Evolutionary conservation across 116 monocot genomes (phyloP).

Genomic region (Phalaenopsis hybrid): DNA sequence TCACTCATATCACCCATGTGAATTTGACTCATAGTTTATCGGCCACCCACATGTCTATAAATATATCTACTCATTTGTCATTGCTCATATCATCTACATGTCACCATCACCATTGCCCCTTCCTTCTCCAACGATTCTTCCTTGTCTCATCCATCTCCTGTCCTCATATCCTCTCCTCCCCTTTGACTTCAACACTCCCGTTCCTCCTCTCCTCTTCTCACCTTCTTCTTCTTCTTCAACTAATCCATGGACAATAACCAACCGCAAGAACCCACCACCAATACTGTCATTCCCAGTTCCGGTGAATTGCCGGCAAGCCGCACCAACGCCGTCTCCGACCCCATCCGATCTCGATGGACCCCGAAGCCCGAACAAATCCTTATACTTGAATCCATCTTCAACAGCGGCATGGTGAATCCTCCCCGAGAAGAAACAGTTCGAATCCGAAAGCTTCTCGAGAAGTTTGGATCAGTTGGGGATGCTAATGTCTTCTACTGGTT

Average conservation of each 20-base stretch:
- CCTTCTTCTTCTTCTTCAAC: background rate
- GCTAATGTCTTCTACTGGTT: slow-evolving; percentile 99
- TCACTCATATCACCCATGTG: no score
- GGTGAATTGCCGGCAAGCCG: background rate
- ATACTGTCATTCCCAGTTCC: background rate
- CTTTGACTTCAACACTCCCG: background rate
- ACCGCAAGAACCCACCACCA: background rate
- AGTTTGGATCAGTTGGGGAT: slow-evolving; percentile 82
- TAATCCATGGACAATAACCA: background rate
- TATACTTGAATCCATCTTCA: slow-evolving; percentile 96
- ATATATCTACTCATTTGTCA: background rate
- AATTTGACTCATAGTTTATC: no score
- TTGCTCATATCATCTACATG: background rate
- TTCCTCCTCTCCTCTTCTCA: background rate
- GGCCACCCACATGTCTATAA: background rate
- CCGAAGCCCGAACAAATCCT: slow-evolving; percentile 97
- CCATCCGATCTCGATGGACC: slow-evolving; percentile 80
- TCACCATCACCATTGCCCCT: background rate
- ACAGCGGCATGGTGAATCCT: slow-evolving; percentile 97
- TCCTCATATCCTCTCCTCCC: background rate
- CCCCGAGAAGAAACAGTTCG: slow-evolving; percentile 82
- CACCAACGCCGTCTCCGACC: slow-evolving; percentile 28
- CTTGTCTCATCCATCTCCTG: background rate
- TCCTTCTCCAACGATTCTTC: background rate
- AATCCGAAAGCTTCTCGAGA: slow-evolving; percentile 81